phyloP scores from a whole-genome alignment of 768 basidiomycete species.

The Cantharellus anzutake region DNA sequence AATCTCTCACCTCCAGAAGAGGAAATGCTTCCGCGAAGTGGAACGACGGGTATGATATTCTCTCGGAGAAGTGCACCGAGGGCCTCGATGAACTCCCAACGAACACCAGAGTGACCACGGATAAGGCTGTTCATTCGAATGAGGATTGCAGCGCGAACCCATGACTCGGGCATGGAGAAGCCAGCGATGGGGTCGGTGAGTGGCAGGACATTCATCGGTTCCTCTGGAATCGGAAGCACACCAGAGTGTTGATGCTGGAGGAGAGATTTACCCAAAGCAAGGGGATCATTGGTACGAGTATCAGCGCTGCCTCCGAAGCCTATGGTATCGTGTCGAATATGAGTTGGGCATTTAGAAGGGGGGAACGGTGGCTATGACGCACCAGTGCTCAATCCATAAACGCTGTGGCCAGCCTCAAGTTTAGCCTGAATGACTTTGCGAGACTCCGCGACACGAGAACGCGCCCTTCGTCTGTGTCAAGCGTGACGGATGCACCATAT shows the following conservation, averaged over 20 bases:
- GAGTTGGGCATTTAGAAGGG: not conserved
- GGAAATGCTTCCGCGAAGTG: conserved; percentile 66
- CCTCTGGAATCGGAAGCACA: conserved; percentile 23
- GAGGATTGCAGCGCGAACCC: conserved; percentile 76
- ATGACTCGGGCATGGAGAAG: conserved; percentile 64
- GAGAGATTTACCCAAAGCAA: conserved; percentile 62
- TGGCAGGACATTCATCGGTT: conserved; percentile 24
- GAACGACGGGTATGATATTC: conserved; percentile 51
- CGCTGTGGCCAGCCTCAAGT: conserved; percentile 42
- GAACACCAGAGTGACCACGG: conserved; percentile 73
- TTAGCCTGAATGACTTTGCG: conserved; percentile 47
- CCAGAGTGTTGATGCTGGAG: conserved; percentile 70
- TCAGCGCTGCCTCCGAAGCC: conserved; percentile 27
- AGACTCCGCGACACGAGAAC: conserved; percentile 32
- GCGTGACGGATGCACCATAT: conserved; percentile 30
- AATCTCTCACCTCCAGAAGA: conserved; percentile 35
- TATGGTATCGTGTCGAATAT: conserved; percentile 11
- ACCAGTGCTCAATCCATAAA: conserved; percentile 76
- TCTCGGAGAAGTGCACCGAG: conserved; percentile 54
- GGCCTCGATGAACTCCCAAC: conserved; percentile 60
- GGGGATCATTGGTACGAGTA: conserved; percentile 56
- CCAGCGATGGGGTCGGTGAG: conserved; percentile 47
- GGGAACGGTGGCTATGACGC: conserved; percentile 4
- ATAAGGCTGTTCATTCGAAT: conserved; percentile 80
- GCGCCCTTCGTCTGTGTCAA: conserved; percentile 32